Conservation (phyloP, 2,329 filamentous ascomycete species). For the Akanthomyces uredinophilus region DNA sequence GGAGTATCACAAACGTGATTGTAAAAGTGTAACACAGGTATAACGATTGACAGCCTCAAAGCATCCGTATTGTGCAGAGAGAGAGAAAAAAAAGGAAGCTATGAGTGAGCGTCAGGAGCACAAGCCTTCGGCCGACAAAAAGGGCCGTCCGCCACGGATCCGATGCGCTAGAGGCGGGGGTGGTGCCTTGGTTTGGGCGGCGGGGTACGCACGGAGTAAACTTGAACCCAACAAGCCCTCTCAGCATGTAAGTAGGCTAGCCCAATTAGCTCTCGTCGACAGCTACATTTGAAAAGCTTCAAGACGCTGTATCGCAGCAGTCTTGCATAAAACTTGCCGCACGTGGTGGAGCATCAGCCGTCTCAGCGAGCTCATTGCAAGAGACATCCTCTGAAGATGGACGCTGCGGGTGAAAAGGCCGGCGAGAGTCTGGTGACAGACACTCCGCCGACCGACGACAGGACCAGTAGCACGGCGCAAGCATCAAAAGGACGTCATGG, state of each 20-base stretch:
- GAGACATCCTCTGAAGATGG: neutral
- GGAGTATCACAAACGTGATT: neutral
- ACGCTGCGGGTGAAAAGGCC: neutral
- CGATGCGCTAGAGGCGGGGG: slow-evolving; percentile 1
- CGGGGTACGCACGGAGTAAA: neutral
- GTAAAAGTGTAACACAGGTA: neutral
- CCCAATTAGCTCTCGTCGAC: too few species aligned
- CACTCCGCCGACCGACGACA: neutral
- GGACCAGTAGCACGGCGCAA: neutral
- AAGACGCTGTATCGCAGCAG: too few species aligned
- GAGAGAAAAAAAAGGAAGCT: neutral
- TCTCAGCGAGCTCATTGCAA: too few species aligned
- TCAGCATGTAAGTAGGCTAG: neutral
- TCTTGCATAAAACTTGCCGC: too few species aligned
- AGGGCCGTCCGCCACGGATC: neutral
- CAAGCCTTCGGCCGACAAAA: neutral
- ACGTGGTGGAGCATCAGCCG: too few species aligned
- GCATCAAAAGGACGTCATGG: neutral
- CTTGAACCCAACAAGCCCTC: neutral
- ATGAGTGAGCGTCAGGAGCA: neutral
- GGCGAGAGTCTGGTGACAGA: neutral
- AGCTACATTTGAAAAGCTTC: too few species aligned
- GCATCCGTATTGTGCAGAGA: too few species aligned
- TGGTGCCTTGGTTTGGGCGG: neutral
- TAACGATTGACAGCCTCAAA: too few species aligned